phyloP scores from a whole-genome alignment of 306 rosid genomes.

The Vigna angularis region DNA sequence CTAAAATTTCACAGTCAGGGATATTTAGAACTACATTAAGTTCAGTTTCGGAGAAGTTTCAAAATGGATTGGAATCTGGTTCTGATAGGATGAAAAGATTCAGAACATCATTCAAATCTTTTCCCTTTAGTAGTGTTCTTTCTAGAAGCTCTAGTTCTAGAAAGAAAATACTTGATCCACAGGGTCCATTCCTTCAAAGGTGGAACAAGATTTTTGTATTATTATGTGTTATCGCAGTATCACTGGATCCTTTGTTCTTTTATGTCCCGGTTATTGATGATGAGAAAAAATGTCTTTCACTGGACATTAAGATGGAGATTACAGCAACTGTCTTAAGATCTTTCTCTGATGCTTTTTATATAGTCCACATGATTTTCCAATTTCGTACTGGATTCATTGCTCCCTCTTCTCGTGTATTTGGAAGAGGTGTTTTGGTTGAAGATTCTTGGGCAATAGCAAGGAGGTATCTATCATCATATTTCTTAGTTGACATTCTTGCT shows the following conservation, averaged over 20 bases:
- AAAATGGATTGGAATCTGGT: slow-evolving; percentile 70
- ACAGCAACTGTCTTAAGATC: slow-evolving; percentile 78
- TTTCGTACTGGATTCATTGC: slow-evolving; percentile 86
- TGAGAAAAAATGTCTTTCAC: slow-evolving; percentile 61
- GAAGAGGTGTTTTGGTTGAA: slow-evolving; percentile 89
- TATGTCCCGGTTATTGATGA: slow-evolving; percentile 76
- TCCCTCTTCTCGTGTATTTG: slow-evolving; percentile 90
- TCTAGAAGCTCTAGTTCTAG: slow-evolving; percentile 58
- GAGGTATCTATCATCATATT: slow-evolving; percentile 76
- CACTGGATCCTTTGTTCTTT: slow-evolving; percentile 87
- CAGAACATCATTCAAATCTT: slow-evolving; percentile 60
- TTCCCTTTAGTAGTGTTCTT: slow-evolving; percentile 51
- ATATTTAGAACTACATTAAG: slow-evolving; percentile 51
- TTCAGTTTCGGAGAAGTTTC: slow-evolving; percentile 66
- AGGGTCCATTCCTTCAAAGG: slow-evolving; percentile 83
- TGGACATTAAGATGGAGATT: slow-evolving; percentile 70
- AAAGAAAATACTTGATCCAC: slow-evolving; percentile 86
- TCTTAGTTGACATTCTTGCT: slow-evolving; percentile 78
- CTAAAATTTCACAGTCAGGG: slow-evolving; percentile 43
- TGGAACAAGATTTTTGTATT: slow-evolving; percentile 95
- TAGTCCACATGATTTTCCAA: slow-evolving; percentile 78
- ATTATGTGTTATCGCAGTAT: slow-evolving; percentile 75
- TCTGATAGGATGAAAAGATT: slow-evolving; percentile 69
- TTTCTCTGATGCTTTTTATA: slow-evolving; percentile 73
- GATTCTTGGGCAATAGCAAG: slow-evolving; percentile 82